Evolutionary conservation across 2,329 filamentous ascomycete species (phyloP), one percentile per base, ranked within the genome.

Genomic region (Colletotrichum agaves): DNA sequence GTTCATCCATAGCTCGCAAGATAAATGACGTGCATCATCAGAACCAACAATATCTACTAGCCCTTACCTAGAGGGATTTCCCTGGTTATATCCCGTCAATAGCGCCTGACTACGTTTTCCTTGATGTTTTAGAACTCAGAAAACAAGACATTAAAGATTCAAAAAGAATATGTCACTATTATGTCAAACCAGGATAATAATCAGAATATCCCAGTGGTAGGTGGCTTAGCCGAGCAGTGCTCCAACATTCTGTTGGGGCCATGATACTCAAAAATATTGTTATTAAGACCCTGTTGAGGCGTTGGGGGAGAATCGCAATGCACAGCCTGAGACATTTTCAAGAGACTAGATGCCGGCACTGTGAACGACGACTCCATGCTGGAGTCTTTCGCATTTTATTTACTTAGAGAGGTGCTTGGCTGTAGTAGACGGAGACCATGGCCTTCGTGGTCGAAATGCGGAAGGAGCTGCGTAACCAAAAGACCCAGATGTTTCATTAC

Each of bases 301-400:
- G 17, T 2, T 17, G 1, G 43, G 11, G 2, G 43, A 17, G 15
- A 19, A 46, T 12, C n/a, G 5, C 5, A 17, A 21, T 21, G 15
- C 17, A 11, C 4, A 1, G 4, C 19, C 43, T 21, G 43, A 46
- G 13, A 46, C 43, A 21, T 46, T 17, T n/a, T 76, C 5, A 75
- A 75, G 60, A 61, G 71, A 11, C 41, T 56, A 3, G 62, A 56
- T 3, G 17, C 17, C 4, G 15, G 41, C 31, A 37, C 19, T 33
- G 19, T 23, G 19, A 41, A 41, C 15, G 11, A 37, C 19, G 44
- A 50, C 7, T n/a, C 6, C n/a, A 21, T 33, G 33, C 47, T 49
- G 35, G 47, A 17, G 13, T 35, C 15, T 13, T 57, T 44, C 5
- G 39, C 13, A 7, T 37, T 27, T 12, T 47, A 47, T 8, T 6